Evolutionary conservation across 768 basidiomycete species (phyloP), one percentile per base, ranked within the genome.

Genomic region (Termitomyces sp.): DNA sequence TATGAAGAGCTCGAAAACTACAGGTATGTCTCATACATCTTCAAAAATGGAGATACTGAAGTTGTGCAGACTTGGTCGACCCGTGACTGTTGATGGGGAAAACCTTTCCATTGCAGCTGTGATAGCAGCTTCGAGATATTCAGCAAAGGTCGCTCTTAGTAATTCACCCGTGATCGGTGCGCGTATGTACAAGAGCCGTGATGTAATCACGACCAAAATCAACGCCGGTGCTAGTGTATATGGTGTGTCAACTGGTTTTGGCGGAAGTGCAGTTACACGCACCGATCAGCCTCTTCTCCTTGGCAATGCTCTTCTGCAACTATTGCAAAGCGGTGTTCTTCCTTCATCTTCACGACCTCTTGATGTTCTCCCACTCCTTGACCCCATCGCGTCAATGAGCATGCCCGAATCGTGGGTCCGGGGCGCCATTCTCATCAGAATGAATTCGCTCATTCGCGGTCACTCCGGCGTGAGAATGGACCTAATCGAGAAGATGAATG

Each of bases 381-480:
- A 91, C 63, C 88, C 87, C 1, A 67, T 86, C 12, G 70, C 78
- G 11, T 80, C 83, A 11, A 79, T 80, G 30, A 83, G 79, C 56
- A 93, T 94, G 89, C 91, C 92, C 4, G 85, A 89, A 56, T 74
- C 88, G 2, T 93, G 93, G 88, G 90, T 93, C 32, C 85, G 92
- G 51, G 92, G 87, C 12, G 90, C 92, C 1, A 91, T 94, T 63
- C 71, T 92, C 10, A 78, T 95, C 62, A 88, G 92, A 60, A 87
- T 90, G 78, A 95, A 94, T 70, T 92, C 90, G 4, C 81, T 95
- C 42, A 84, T 92, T 52, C 85, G 92, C 6, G 92, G 91, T 0
- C 93, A 94, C 70, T 92, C 90, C 21, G 93, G 88, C 34, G 83
- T 95, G 12, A 81, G 91, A 37, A 85, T 85, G 80, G 83, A 86